A percentile compares a stretch with the other conserved stretches of the same genome.
Evolutionary conservation across 2,329 filamentous ascomycete genomes (phyloP).

Genomic region (Calonectria crousiana): DNA sequence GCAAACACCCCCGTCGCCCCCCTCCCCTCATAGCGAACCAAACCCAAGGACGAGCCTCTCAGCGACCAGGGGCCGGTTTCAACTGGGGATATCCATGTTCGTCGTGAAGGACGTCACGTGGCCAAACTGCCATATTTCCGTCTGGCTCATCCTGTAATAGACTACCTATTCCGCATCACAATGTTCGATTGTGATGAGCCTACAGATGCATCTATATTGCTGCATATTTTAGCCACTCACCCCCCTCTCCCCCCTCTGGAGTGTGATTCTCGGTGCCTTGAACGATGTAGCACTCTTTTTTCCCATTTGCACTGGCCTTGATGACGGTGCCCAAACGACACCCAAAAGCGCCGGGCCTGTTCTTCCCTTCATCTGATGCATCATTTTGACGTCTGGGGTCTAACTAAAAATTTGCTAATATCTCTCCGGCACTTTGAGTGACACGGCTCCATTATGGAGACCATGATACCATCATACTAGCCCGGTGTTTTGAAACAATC

Average conservation of each 20-base stretch:
- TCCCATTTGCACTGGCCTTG: background rate
- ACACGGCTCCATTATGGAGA: slow-evolving; percentile 9
- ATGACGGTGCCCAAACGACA: background rate
- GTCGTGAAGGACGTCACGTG: slow-evolving; percentile 21
- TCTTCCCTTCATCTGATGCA: background rate
- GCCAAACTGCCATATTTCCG: background rate
- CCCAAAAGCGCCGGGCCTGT: background rate
- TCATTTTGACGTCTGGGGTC: background rate
- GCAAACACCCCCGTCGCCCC: slow-evolving; percentile 11
- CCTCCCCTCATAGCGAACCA: slow-evolving; percentile 15
- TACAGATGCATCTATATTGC: background rate
- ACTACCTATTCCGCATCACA: background rate
- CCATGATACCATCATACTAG: background rate
- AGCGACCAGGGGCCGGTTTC: slow-evolving; percentile 17
- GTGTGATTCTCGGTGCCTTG: background rate
- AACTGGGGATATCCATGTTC: slow-evolving; percentile 38
- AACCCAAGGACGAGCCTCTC: slow-evolving; percentile 22
- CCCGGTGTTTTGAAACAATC: slow-evolving; percentile 1
- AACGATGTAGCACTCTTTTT: background rate
- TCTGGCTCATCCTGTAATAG: background rate
- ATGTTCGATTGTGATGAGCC: background rate
- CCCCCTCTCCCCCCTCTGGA: background rate
- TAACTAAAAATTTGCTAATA: background rate
- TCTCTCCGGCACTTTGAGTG: background rate
- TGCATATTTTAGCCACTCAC: background rate